Conservation (phyloP, 2,329 filamentous ascomycete genomes). For the Trichophaea hybrida region DNA sequence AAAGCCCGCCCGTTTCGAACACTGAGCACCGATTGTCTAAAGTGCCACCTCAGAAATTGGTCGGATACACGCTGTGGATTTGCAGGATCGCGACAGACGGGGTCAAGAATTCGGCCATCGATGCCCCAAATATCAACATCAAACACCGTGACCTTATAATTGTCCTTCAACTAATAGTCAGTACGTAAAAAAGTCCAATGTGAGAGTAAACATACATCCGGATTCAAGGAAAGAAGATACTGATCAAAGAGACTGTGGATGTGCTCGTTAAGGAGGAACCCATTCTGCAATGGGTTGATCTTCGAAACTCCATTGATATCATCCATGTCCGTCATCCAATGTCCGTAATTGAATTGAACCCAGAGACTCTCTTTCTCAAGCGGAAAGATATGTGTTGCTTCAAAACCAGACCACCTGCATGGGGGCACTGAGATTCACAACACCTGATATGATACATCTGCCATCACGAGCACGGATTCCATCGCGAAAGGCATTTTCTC, state of each 20-base stretch:
- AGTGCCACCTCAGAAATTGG: slow-evolving; percentile 12
- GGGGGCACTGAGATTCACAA: slow-evolving; percentile 6
- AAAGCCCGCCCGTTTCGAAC: too few species aligned
- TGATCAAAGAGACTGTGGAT: slow-evolving; percentile 15
- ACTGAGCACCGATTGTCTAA: slow-evolving; percentile 5
- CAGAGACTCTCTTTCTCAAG: slow-evolving; percentile 7
- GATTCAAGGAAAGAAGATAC: slow-evolving; percentile 14
- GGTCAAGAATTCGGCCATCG: slow-evolving; percentile 17
- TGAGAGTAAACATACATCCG: slow-evolving; percentile 7
- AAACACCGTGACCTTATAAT: slow-evolving; percentile 16
- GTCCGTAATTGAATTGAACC: slow-evolving; percentile 5
- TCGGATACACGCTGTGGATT: neutral
- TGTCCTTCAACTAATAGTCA: slow-evolving; percentile 11
- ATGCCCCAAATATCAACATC: slow-evolving; percentile 6
- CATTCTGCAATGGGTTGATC: slow-evolving; percentile 9
- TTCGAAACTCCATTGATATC: slow-evolving; percentile 3
- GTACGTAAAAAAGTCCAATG: too few species aligned
- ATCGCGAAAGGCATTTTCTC: slow-evolving; percentile 8
- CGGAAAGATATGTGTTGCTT: too few species aligned
- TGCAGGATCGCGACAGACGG: slow-evolving; percentile 8
- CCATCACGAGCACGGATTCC: slow-evolving; percentile 8
- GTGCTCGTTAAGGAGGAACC: neutral
- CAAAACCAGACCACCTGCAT: slow-evolving; percentile 5
- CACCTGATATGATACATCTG: slow-evolving; percentile 9
- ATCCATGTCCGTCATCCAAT: slow-evolving; percentile 9